Conservation (phyloP, 352 stramenopile species). For the Plasmopara viticola region DNA sequence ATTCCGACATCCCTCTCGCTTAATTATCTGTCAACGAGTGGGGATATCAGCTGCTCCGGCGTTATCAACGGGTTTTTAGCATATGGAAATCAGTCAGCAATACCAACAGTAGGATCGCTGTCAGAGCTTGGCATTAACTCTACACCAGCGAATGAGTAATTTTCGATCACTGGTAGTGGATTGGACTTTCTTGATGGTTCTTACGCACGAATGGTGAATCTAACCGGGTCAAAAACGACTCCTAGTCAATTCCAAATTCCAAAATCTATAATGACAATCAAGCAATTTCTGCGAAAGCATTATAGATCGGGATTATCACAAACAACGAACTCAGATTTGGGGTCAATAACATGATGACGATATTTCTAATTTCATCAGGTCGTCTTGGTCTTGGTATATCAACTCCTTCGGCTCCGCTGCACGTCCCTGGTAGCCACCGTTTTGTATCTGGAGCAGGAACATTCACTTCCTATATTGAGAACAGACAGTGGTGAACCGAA, state of each 20-base stretch:
- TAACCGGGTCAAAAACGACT: constrained; percentile 9
- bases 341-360: not conserved
- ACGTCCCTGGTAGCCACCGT: not conserved
- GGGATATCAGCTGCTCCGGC: constrained; percentile 1
- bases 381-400: not conserved
- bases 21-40: constrained; percentile 4
- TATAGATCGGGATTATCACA: not conserved
- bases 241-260: constrained; percentile 5
- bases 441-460: not conserved
- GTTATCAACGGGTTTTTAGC: constrained; percentile 8
- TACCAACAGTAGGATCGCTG: constrained; percentile 9
- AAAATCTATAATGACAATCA: not conserved
- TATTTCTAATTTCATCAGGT: not conserved
- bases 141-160: constrained; percentile 12
- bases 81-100: constrained; percentile 8
- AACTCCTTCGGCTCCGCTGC: not conserved
- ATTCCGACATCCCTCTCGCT: constrained; percentile 7
- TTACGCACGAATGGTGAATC: constrained; percentile 4
- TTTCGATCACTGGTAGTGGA: constrained; percentile 10
- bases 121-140: constrained; percentile 5
- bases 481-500: not conserved
- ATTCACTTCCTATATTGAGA: not conserved
- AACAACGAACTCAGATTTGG: not conserved
- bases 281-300: not conserved
- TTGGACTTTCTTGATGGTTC: constrained; percentile 8